Base-by-base conservation (phyloP, 495 filamentous ascomycete species). In the Aspergillus saccharolyticus region DNA sequence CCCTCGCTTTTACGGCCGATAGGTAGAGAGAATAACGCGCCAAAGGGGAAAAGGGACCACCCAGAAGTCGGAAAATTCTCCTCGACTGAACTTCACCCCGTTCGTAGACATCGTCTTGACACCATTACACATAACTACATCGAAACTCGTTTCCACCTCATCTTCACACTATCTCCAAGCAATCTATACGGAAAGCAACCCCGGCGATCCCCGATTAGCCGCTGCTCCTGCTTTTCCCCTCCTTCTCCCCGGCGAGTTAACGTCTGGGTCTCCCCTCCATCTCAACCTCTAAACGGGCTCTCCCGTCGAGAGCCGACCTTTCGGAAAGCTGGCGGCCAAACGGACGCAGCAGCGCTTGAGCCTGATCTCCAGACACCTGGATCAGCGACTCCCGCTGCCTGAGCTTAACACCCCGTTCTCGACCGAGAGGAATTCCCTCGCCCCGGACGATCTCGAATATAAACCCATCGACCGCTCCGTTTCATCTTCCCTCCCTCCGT, bases 361-460 rank as follows among this genome's bases (percentile, higher is more conserved):
- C 66, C 82, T 91, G 71, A 91, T 95, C 72, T 86, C 88, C 61
- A 80, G 89, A 77, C 90, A 96, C 72, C 79, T 96, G 67, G 80
- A 85, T 66, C 74, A 81, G 61, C 74, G 77, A 64, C 67, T 76
- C 42, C 84, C 82, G 71, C 77, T 79, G 70, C 78, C 79, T 65
- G 81, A 78, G 59, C 75, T 85, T 58, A 88, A 82, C 72, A 86
- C 84, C 58, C 84, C 85, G 63, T 90, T 82, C 70, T 85, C 80
- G 62, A 81, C 80, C 67, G 83, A 88, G 63, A 79, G 83, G 68
- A 70, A 74, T 55, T 79, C 82, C 17, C 65, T 67, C 20, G 66
- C 70, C 44, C 74, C 74, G 42, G 83, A 85, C 78, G 83, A 85
- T 62, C 42, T 84, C 54, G 79, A 81, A 68, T 83, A 82, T 75